Evolutionary conservation across 345 rosid genomes (phyloP), one percentile per base, ranked within the genome.

Genomic region (Garcia nutans): DNA sequence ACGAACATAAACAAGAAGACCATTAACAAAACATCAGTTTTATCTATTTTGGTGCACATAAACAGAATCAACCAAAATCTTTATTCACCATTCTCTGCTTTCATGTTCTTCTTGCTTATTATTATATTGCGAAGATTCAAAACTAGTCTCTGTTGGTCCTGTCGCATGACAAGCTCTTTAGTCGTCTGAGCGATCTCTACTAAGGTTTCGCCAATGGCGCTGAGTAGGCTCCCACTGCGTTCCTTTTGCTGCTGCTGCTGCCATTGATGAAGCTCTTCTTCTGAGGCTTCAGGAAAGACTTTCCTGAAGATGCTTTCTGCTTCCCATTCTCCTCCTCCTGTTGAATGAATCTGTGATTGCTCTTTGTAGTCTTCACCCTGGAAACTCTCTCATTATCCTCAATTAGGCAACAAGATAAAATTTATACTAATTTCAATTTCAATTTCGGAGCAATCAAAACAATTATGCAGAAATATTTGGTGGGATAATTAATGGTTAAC

Each of bases 181-280:
- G 97, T 90, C 2, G 82, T 79, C 67, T 90, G 89, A 0, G 90
- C 97, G 8, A 91, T 92, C 87, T 86, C 94, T 2, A 31, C 87
- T 83, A 88, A 83, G 74, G 98, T 92, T 81, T 91, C 93, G 62
- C 92, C 92, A n/a, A 88, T 88, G 56, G 92, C 95, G 55, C 80
- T 87, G 50, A 91, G 77, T 31, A 89, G 20, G 45, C 73, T 77
- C 22, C 90, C 82, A 66, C 90, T 82, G 69, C 89, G 82, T 65
- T 66, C 64, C 76, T 78, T 45, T 41, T 54, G 68, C 44, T 8
- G 57, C 74, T 54, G 68, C 44, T 8, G 57, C 74, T 24, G 66
- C 49, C 19, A 17, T 54, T 73, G 12, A 5, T 50, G 72, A 19
- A 65, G 42, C 52, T 72, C 31, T 24, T 26, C 17, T 41, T 15